phyloP scores from a whole-genome alignment of 2,329 filamentous ascomycete genomes.

The Zasmidium cellare region DNA sequence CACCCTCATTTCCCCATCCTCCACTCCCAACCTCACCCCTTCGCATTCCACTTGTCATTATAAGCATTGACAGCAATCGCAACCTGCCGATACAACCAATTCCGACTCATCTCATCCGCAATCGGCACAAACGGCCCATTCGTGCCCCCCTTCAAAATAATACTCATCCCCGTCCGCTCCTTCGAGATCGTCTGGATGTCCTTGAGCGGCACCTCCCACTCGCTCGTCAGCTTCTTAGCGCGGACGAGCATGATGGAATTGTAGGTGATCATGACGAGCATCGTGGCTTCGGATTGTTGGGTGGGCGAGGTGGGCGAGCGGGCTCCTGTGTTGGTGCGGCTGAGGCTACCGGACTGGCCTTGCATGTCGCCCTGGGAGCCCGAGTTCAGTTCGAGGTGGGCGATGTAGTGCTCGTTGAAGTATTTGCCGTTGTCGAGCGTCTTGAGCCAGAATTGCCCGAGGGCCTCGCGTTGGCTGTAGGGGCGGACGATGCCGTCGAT shows the following conservation, averaged over 20 bases:
- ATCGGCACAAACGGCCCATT: conserved; percentile 96
- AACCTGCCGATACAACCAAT: conserved; percentile 67
- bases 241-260: conserved; percentile 84
- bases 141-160: conserved; percentile 82
- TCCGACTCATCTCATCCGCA: conserved; percentile 74
- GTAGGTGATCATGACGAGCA: conserved; percentile 67
- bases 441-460: conserved; percentile 98
- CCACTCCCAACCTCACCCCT: conserved; percentile 40
- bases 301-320: conserved; percentile 11
- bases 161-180: conserved; percentile 88
- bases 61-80: conserved; percentile 67
- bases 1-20: neutral
- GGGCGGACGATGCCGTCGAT: conserved; percentile 91
- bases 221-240: conserved; percentile 78
- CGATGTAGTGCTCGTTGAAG: conserved; percentile 97
- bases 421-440: conserved; percentile 96
- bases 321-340: conserved; percentile 14
- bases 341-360: neutral
- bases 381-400: conserved; percentile 75
- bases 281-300: conserved; percentile 40
- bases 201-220: conserved; percentile 95
- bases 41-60: conserved; percentile 66
- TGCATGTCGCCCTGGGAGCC: conserved; percentile 66
- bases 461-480: conserved; percentile 89
- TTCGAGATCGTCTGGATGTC: conserved; percentile 97